phyloP scores from a whole-genome alignment of 345 rosid species.

The Populus deltoides region DNA sequence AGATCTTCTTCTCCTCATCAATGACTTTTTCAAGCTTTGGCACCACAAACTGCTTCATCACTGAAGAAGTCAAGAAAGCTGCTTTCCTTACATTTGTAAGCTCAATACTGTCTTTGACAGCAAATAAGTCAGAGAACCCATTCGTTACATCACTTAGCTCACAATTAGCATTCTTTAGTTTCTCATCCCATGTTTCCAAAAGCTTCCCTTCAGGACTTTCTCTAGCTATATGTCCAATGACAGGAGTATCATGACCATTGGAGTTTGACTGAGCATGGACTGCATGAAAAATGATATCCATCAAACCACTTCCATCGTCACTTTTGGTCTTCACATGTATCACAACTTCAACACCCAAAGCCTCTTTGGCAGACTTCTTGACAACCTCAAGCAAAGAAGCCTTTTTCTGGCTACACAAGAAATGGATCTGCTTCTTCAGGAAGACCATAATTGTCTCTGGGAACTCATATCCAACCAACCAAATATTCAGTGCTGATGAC shows the following conservation, averaged over 20 bases:
- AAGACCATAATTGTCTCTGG: constrained; percentile 95
- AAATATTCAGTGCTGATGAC: constrained; percentile 80
- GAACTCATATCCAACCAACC: constrained; percentile 96
- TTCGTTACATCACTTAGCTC: constrained; percentile 63
- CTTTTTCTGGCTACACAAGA: constrained; percentile 79
- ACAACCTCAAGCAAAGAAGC: constrained; percentile 74
- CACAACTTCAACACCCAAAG: constrained; percentile 57
- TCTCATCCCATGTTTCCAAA: constrained; percentile 76
- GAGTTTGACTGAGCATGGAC: constrained; percentile 43
- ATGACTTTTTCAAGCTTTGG: constrained; percentile 85
- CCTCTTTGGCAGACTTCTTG: constrained; percentile 57
- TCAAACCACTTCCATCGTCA: constrained; percentile 64
- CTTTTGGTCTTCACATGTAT: constrained; percentile 66
- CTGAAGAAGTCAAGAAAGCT: constrained; percentile 61
- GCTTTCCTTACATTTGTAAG: constrained; percentile 79
- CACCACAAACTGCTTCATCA: constrained; percentile 81
- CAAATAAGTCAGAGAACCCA: constrained; percentile 81
- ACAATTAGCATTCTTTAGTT: constrained; percentile 49
- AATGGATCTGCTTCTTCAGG: constrained; percentile 67
- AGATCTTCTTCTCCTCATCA: constrained; percentile 83
- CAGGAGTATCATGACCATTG: constrained; percentile 39
- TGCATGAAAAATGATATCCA: constrained; percentile 67
- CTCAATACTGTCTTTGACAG: constrained; percentile 73
- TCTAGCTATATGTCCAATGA: constrained; percentile 68
- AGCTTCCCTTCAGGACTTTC: constrained; percentile 87